Percentiles rank a stretch among this genome's conserved stretches.
Evolutionary conservation across 116 monocot genomes (phyloP).

Genomic region (Posidonia oceanica): DNA sequence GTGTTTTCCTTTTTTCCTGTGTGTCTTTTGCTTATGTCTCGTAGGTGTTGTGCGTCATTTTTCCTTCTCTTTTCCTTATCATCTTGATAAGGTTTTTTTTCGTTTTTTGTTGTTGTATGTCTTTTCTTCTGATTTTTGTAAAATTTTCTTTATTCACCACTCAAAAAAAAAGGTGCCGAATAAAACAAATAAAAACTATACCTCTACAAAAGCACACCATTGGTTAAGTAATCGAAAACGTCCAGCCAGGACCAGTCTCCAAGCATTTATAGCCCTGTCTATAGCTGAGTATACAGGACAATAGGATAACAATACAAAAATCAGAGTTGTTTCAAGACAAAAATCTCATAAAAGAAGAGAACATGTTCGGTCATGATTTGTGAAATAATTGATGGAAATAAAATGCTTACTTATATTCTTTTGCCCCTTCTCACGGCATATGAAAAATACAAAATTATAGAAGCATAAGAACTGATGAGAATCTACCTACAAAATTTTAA

Average conservation of each 20-base stretch:
- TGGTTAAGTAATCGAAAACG: slow-evolving; percentile 74
- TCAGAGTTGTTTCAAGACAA: background rate
- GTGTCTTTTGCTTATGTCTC: too few relatives aligned
- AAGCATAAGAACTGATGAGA: slow-evolving; percentile 56
- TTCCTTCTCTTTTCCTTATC: too few relatives aligned
- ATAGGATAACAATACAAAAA: background rate
- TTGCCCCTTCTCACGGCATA: slow-evolving; percentile 83
- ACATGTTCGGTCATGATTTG: background rate
- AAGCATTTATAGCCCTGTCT: slow-evolving; percentile 55
- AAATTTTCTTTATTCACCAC: too few relatives aligned
- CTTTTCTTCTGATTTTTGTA: too few relatives aligned
- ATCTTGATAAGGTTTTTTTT: too few relatives aligned
- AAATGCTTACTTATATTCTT: slow-evolving; percentile 67
- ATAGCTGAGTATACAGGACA: slow-evolving; percentile 38
- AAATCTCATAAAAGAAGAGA: slow-evolving; percentile 1
- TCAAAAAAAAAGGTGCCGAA: too few relatives aligned
- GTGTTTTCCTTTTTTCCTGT: too few relatives aligned
- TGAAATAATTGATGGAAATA: slow-evolving; percentile 1
- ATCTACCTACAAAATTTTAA: slow-evolving; percentile 45
- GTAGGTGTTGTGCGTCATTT: too few relatives aligned
- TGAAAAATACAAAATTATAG: slow-evolving; percentile 88
- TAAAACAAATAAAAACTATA: slow-evolving; percentile 2
- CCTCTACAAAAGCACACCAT: slow-evolving; percentile 89
- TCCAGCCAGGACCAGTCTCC: slow-evolving; percentile 69
- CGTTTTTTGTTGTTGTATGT: too few relatives aligned